Base-by-base conservation (phyloP, 2,329 filamentous ascomycete genomes). In the Neofusicoccum cordaticola region DNA sequence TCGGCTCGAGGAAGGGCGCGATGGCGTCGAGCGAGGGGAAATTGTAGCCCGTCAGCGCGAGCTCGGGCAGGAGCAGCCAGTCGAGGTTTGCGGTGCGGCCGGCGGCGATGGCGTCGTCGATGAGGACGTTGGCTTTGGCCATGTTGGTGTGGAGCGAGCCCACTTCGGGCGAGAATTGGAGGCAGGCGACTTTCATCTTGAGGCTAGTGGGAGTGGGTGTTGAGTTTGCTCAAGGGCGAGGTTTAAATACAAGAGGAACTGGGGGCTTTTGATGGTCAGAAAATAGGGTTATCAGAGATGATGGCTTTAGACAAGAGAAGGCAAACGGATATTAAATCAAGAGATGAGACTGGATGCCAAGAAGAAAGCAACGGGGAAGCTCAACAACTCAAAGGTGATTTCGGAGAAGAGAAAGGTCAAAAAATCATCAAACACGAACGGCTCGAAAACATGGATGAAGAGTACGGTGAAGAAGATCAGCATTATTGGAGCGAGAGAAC, bases 41-140 rank as follows among this genome's bases (percentile, higher is more conserved):
- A 73, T 93, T 93, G 79, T 93, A 95, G 35, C 91, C 90, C 65
- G 86, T 84, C 72, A 94, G 92, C 1, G 91, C 89, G 74, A 94
- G 79, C 73, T 94, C 91, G 0, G 91, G 90, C 0, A 94, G 78
- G 0, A 94, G 86, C 0, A 95, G 80, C 35, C 93, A 81, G 71
- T 92, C 89, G 1, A 93, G 72, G n/a, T 83, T 66, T 8, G 47
- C 19, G 22, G 64, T 78, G 1, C 0, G 82, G 77, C 73, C 72
- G 39, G 65, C 45, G 17, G 74, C 69, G 22, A 64, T 5, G 82
- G 85, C 83, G 31, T 73, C 80, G 17, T 77, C 81, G 11, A 94
- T 78, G 3, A 93, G 81, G 0, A 82, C 76, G 68, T 93, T 87
- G 66, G 90, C 90, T 17, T 84, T 84, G 67, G 84, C 85, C 51